phyloP scores from a whole-genome alignment of 1,139 yeast species.

The Candida pseudoviswanathii region DNA sequence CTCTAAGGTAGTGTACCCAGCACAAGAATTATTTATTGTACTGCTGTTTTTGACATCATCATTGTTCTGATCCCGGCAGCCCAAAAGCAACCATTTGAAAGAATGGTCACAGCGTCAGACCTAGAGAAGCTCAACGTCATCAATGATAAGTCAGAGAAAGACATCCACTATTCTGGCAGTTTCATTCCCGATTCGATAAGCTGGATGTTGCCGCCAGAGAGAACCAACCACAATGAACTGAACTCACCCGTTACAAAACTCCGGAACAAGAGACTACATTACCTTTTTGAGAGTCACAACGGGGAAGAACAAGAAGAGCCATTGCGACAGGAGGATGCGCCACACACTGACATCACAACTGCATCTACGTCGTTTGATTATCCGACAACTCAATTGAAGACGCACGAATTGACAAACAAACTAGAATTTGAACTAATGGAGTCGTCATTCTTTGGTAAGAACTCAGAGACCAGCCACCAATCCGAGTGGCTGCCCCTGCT shows the following conservation, averaged over 20 bases:
- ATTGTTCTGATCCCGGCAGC: not conserved
- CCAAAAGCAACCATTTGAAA: not conserved
- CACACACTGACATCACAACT: not conserved
- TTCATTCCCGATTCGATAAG: slow-evolving; percentile 10
- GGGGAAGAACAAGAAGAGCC: not conserved
- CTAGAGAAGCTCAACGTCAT: slow-evolving; percentile 9
- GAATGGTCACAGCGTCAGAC: slow-evolving; percentile 16
- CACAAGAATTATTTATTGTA: not conserved
- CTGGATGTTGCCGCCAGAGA: slow-evolving; percentile 12
- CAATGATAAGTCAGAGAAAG: slow-evolving; percentile 9
- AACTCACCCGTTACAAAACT: slow-evolving; percentile 5
- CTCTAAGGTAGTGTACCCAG: slow-evolving; percentile 2
- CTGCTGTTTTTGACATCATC: not conserved
- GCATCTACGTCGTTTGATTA: slow-evolving; percentile 8
- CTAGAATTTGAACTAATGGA: slow-evolving; percentile 13
- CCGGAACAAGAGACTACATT: slow-evolving; percentile 13
- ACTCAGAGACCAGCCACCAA: not conserved
- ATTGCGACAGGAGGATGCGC: not conserved
- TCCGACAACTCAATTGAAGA: slow-evolving; percentile 13
- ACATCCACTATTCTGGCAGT: not conserved
- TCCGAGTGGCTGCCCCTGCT: not conserved
- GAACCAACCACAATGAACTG: not conserved
- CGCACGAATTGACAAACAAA: slow-evolving; percentile 16
- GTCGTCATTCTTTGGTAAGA: slow-evolving; percentile 8
- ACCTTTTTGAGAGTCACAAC: slow-evolving; percentile 7